Evolutionary conservation across 2,329 filamentous ascomycete genomes (phyloP), one percentile per base, ranked within the genome.

Genomic region (Nemania sp.): DNA sequence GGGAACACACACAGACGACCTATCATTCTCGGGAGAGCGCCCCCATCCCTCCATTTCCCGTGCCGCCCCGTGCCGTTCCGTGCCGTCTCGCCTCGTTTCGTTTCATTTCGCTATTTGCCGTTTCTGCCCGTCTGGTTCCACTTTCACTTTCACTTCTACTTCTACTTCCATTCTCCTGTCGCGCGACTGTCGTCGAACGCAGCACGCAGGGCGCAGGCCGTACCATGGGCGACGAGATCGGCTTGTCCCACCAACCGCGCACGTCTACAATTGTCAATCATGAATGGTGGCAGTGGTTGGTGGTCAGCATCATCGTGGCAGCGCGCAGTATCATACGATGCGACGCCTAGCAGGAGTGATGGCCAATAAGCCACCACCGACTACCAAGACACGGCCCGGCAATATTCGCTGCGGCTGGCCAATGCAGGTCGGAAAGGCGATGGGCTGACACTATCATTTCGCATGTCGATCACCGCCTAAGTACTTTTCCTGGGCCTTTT

Each of bases 241-340:
- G n/a, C n/a, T n/a, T n/a, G n/a, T n/a, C n/a, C n/a, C n/a, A n/a
- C n/a, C n/a, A n/a, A n/a, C n/a, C n/a, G n/a, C n/a, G n/a, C n/a
- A n/a, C n/a, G n/a, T n/a, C n/a, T n/a, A n/a, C n/a, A 11, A 34
- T 25, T 32, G 18, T 15, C 9, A 35, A 43, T 21, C 34, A 21
- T 57, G 47, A 43, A 20, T 48, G 21, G 17, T 42, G 20, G 43
- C 20, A 17, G 40, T 57, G 57, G 60, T 59, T 60, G 56, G 60
- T 59, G 55, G 60, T 59, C 59, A 54, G 59, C 25, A 29, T 7
- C 51, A 54, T 49, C 47, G 46, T 29, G 15, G 52, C 18, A 40
- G n/a, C 21, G 25, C 43, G 29, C 42, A 39, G 37, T 18, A 54
- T 50, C 54, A 25, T 48, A 39, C 20, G 47, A 20, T 55, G 46